Conservation (phyloP, 805 yeast species). For the Saturnispora silvae region DNA sequence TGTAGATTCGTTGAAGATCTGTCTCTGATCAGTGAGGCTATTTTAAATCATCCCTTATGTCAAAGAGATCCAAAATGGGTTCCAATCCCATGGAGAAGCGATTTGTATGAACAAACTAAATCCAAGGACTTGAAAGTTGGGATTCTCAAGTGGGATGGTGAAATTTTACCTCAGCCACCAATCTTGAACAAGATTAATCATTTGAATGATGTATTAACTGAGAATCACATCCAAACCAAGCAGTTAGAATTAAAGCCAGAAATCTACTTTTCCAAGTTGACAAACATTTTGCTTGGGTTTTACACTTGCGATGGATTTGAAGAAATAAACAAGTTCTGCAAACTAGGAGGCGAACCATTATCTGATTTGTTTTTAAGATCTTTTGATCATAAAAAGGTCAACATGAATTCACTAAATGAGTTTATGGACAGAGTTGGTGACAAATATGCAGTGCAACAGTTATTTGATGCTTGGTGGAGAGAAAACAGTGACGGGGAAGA, state of each 20-base stretch:
- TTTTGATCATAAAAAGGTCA: constrained; percentile 14
- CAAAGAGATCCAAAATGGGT: constrained; percentile 36
- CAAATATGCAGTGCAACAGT: constrained; percentile 28
- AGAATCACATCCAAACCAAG: not conserved
- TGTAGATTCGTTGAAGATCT: constrained; percentile 23
- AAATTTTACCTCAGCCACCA: constrained; percentile 46
- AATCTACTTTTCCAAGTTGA: constrained; percentile 21
- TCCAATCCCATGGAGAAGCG: constrained; percentile 41
- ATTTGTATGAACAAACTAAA: constrained; percentile 4
- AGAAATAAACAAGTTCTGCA: constrained; percentile 19
- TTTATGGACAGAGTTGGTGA: constrained; percentile 32
- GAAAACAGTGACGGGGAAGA: constrained; percentile 17
- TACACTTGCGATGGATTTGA: constrained; percentile 20
- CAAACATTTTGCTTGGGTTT: constrained; percentile 17
- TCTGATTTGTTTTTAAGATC: constrained; percentile 14
- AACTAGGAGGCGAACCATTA: constrained; percentile 24
- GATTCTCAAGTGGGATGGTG: constrained; percentile 33
- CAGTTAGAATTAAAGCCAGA: constrained; percentile 19
- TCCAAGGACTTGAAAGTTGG: constrained; percentile 29
- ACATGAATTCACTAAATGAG: constrained; percentile 18
- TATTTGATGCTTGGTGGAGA: constrained; percentile 30
- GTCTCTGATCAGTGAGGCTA: constrained; percentile 28
- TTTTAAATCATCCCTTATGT: constrained; percentile 37
- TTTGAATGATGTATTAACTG: constrained; percentile 17
- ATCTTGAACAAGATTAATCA: constrained; percentile 34